phyloP scores from a whole-genome alignment of 1,284 basidiomycete genomes.

The Flammula alnicola region DNA sequence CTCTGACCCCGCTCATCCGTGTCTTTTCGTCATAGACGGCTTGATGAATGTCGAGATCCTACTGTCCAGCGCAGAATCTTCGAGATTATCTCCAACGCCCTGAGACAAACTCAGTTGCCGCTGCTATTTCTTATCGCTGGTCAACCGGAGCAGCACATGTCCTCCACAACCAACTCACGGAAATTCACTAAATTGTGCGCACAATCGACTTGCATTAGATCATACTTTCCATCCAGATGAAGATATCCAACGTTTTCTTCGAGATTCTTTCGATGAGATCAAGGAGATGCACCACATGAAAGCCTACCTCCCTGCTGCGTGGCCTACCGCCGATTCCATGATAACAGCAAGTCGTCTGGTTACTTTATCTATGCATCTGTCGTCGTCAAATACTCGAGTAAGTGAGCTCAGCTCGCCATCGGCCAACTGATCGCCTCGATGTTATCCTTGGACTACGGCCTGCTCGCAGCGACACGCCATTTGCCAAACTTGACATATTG shows the following conservation, averaged over 20 bases:
- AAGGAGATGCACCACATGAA: conserved; percentile 6
- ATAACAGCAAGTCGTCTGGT: conserved; percentile 17
- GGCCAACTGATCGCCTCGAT: conserved; percentile 12
- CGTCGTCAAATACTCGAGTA: conserved; percentile 20
- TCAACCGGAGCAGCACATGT: conserved; percentile 1
- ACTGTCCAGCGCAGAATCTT: neutral
- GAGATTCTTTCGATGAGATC: conserved; percentile 2
- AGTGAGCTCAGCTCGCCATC: conserved; percentile 12
- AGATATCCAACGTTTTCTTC: conserved; percentile 3
- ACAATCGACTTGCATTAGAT: neutral
- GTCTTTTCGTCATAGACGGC: conserved; percentile 8
- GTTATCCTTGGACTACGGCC: neutral
- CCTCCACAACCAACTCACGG: neutral
- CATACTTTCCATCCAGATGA: neutral
- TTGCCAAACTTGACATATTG: conserved; percentile 15
- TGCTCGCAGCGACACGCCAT: neutral
- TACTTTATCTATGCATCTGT: conserved; percentile 20
- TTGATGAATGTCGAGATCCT: conserved; percentile 11
- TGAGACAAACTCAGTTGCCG: neutral
- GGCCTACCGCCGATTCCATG: conserved; percentile 16
- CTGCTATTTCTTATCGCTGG: conserved; percentile 5
- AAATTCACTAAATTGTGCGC: neutral
- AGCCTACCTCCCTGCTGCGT: conserved; percentile 9
- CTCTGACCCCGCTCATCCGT: neutral
- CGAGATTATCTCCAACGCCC: neutral